phyloP scores from a whole-genome alignment of 2,329 filamentous ascomycete species.

The Beauveria australis region DNA sequence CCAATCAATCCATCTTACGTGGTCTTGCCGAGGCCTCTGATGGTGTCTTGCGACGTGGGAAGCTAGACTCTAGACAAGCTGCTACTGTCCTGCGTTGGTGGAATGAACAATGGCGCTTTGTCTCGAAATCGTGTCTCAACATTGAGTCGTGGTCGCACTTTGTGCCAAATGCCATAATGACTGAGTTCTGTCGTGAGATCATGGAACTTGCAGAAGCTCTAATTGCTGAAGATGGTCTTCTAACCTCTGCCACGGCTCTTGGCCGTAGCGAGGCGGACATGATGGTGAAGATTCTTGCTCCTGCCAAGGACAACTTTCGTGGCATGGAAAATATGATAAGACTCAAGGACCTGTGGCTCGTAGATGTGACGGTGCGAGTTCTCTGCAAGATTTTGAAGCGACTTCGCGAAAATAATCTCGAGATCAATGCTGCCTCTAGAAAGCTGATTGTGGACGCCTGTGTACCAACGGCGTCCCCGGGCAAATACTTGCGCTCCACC shows the following conservation, averaged over 20 bases:
- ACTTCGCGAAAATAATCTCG: constrained; percentile 68
- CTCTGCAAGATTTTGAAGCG: constrained; percentile 77
- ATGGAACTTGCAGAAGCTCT: constrained; percentile 89
- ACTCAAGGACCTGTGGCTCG: constrained; percentile 78
- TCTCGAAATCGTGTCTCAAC: constrained; percentile 72
- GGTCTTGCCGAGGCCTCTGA: constrained; percentile 47
- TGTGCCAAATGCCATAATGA: constrained; percentile 71
- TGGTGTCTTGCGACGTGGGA: constrained; percentile 46
- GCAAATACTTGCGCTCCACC: constrained; percentile 57
- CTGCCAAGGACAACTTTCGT: constrained; percentile 42
- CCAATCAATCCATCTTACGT: constrained; percentile 47
- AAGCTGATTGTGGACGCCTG: constrained; percentile 60
- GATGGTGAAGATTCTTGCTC: constrained; percentile 31
- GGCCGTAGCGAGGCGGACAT: constrained; percentile 28
- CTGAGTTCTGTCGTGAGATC: constrained; percentile 86
- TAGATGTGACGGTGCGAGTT: constrained; percentile 72
- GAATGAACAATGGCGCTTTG: constrained; percentile 72
- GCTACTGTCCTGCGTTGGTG: constrained; percentile 69
- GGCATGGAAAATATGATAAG: constrained; percentile 83
- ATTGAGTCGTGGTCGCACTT: constrained; percentile 77
- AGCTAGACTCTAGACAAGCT: constrained; percentile 53
- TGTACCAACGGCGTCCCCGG: constrained; percentile 43
- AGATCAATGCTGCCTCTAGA: constrained; percentile 53
- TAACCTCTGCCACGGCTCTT: constrained; percentile 54
- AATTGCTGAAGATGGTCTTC: constrained; percentile 76